Evolutionary conservation across 164 flowering plant genomes (phyloP).

Genomic region (Tetrastigma voinierianum): DNA sequence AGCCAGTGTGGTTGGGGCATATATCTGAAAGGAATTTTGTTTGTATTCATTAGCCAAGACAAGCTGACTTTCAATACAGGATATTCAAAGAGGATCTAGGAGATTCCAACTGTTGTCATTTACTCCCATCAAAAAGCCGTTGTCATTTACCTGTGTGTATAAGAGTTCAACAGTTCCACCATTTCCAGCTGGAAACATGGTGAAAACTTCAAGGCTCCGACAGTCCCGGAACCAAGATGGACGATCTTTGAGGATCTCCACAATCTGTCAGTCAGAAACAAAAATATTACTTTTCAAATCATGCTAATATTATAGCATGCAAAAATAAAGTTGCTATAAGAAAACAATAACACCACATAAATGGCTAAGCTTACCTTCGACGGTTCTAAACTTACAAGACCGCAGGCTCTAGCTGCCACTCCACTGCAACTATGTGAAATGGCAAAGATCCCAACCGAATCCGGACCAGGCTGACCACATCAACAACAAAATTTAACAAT

Average conservation of each 20-base stretch:
- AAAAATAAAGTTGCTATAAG: too few relatives aligned
- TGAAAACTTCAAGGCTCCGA: conserved; percentile 85
- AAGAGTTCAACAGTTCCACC: conserved; percentile 90
- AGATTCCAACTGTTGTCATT: too few relatives aligned
- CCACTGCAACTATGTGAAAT: conserved; percentile 77
- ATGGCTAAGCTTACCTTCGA: conserved; percentile 44
- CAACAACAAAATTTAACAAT: conserved; percentile 6
- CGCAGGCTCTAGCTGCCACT: conserved; percentile 91
- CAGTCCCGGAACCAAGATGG: conserved; percentile 97
- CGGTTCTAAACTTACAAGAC: conserved; percentile 78
- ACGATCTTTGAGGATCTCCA: conserved; percentile 95
- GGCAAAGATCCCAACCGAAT: conserved; percentile 84
- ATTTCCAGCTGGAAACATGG: conserved; percentile 83
- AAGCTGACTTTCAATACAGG: not conserved
- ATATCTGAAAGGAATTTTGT: conserved; percentile 45
- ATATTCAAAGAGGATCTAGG: not conserved
- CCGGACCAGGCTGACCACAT: conserved; percentile 80
- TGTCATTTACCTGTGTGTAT: conserved; percentile 68
- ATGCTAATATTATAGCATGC: not conserved
- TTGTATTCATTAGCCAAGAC: not conserved
- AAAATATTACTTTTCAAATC: not conserved
- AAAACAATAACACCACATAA: too few relatives aligned
- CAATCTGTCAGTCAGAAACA: conserved; percentile 51
- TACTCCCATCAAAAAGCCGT: not conserved
- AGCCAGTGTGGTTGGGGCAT: conserved; percentile 91